Evolutionary conservation across 495 filamentous ascomycete species (phyloP).

Genomic region (Pyrenula aspistea): DNA sequence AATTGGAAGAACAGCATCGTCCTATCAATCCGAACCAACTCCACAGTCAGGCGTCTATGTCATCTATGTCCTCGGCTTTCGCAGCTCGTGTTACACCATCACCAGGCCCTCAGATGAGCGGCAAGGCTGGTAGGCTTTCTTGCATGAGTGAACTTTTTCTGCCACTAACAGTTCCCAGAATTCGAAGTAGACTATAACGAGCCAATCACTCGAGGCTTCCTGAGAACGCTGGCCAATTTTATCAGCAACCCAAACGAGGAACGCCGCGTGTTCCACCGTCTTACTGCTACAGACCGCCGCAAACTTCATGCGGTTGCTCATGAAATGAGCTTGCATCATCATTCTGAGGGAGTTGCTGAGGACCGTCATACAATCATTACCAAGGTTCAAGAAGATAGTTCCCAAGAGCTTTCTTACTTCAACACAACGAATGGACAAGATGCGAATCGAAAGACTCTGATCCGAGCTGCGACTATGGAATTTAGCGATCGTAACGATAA

Average conservation of each 20-base stretch:
- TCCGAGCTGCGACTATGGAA: constrained; percentile 94
- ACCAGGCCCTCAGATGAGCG: constrained; percentile 47
- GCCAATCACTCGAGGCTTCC: constrained; percentile 72
- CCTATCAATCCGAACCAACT: constrained; percentile 51
- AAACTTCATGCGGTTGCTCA: constrained; percentile 91
- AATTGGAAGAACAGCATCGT: constrained; percentile 92
- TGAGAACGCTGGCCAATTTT: constrained; percentile 80
- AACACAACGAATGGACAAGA: constrained; percentile 56
- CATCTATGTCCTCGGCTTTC: constrained; percentile 57
- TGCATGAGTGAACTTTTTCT: constrained; percentile 3
- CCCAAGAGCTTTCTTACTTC: constrained; percentile 44
- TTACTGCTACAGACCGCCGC: constrained; percentile 73
- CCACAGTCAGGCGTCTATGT: constrained; percentile 74
- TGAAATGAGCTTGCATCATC: constrained; percentile 83
- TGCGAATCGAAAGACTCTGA: constrained; percentile 64
- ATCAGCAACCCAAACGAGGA: constrained; percentile 68
- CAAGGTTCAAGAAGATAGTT: constrained; percentile 57
- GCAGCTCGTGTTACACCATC: constrained; percentile 62
- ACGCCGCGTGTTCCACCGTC: constrained; percentile 64
- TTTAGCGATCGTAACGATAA: constrained; percentile 80
- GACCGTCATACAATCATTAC: constrained; percentile 81
- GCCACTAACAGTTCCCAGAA: constrained; percentile 34
- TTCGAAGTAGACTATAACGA: constrained; percentile 73
- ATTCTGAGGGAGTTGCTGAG: constrained; percentile 75
- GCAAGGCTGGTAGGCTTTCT: constrained; percentile 46